Evolutionary conservation across 2,329 filamentous ascomycete genomes (phyloP).

Genomic region (Pyrenochaeta sp.): DNA sequence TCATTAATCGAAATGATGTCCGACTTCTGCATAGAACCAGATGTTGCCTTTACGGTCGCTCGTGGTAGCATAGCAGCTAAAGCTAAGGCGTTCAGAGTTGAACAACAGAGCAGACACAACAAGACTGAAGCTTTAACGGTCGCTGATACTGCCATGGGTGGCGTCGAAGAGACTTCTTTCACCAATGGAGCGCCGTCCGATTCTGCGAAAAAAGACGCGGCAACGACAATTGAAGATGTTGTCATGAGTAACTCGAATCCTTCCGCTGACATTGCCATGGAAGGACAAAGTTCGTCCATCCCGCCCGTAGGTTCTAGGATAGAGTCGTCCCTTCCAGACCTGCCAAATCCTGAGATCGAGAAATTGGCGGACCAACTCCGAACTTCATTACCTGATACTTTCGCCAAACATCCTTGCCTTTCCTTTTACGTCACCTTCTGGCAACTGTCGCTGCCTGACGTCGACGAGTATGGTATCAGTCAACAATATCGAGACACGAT

Average conservation of each 20-base stretch:
- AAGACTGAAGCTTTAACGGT: constrained; percentile 42
- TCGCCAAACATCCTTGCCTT: constrained; percentile 75
- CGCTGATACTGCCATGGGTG: constrained; percentile 60
- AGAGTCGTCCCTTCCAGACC: constrained; percentile 1
- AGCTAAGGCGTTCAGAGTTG: constrained; percentile 48
- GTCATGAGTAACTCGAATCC: constrained; percentile 51
- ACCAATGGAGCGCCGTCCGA: constrained; percentile 6
- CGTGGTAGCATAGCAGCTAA: constrained; percentile 71
- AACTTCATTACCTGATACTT: constrained; percentile 66
- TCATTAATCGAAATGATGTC: constrained; percentile 75
- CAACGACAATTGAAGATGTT: constrained; percentile 36
- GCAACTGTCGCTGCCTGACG: constrained; percentile 83
- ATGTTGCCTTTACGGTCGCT: constrained; percentile 84
- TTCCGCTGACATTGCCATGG: constrained; percentile 2
- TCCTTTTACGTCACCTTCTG: constrained; percentile 93
- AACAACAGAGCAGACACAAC: constrained; percentile 32
- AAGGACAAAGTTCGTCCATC: background rate
- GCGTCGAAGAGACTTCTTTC: constrained; percentile 20
- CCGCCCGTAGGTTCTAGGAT: background rate
- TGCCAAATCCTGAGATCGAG: constrained; percentile 74
- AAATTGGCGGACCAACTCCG: constrained; percentile 76
- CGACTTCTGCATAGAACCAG: constrained; percentile 80
- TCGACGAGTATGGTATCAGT: constrained; percentile 68
- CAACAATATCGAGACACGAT: constrained; percentile 82
- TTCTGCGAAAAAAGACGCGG: constrained; percentile 7